These are phyloP conservation scores for Pseudogymnoascus verrucosus DNA, from an alignment of 2,329 filamentous ascomycete genomes.

Conservation along the genomic window DNA sequence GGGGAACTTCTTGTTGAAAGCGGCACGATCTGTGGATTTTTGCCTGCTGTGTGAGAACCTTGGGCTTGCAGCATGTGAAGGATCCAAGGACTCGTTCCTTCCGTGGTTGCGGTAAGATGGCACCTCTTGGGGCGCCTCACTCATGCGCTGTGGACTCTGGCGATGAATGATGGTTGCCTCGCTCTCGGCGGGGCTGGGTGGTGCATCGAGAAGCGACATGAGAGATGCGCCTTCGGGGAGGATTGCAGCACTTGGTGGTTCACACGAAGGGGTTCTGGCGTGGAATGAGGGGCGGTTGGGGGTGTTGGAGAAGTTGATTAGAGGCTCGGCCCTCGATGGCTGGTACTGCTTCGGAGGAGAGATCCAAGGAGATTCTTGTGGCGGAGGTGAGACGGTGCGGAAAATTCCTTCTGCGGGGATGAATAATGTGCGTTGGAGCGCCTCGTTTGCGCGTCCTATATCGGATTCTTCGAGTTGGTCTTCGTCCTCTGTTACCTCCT, in stretches of 20 bases:
- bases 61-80: background rate
- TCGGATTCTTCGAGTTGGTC: background rate
- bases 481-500: background rate
- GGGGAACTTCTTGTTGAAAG: background rate
- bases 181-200: conserved; percentile 25
- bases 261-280: conserved; percentile 53
- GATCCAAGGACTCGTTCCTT: background rate
- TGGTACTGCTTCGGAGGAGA: conserved; percentile 17
- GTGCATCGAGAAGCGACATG: conserved; percentile 52
- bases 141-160: background rate
- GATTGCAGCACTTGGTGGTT: conserved; percentile 52
- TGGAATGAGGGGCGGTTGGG: conserved; percentile 27
- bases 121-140: background rate
- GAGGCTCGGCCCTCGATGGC: background rate
- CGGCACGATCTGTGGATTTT: background rate
- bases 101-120: background rate
- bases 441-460: background rate
- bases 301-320: conserved; percentile 1
- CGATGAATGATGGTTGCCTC: background rate
- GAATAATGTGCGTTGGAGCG: conserved; percentile 33
- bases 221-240: conserved; percentile 47
- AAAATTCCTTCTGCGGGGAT: conserved; percentile 57
- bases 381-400: conserved; percentile 42
- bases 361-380: conserved; percentile 22
- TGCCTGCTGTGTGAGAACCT: background rate